phyloP scores from a whole-genome alignment of 495 filamentous ascomycete genomes.

The Halenospora varia region DNA sequence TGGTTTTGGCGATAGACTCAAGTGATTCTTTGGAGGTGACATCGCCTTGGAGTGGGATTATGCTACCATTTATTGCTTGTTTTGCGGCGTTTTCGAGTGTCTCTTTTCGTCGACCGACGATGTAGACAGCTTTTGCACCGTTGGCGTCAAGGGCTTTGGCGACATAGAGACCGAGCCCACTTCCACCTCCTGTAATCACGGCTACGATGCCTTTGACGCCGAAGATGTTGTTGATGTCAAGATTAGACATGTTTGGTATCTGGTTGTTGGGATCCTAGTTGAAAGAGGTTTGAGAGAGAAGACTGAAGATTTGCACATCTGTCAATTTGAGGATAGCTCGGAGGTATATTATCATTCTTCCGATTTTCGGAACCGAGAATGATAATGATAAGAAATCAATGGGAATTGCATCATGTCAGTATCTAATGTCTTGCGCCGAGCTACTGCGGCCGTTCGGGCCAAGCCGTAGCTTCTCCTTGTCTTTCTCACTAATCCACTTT shows the following conservation, averaged over 20 bases:
- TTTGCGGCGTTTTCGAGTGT: conserved; percentile 40
- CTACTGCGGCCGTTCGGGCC: no score
- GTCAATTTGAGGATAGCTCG: no score
- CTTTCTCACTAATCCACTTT: no score
- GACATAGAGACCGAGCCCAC: conserved; percentile 32
- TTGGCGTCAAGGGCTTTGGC: conserved; percentile 54
- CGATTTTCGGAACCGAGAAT: no score
- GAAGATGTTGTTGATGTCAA: conserved; percentile 42
- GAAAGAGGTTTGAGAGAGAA: no score
- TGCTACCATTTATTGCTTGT: conserved; percentile 27
- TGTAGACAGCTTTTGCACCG: conserved; percentile 62
- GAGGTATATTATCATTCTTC: no score
- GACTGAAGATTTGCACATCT: no score
- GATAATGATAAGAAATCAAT: no score
- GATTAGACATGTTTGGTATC: conserved; percentile 9
- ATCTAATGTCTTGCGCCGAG: no score
- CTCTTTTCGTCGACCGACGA: conserved; percentile 54
- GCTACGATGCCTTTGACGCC: conserved; percentile 54
- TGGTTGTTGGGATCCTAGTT: no score
- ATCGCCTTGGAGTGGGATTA: conserved; percentile 58
- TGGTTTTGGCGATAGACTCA: conserved; percentile 40
- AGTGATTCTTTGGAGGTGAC: conserved; percentile 61
- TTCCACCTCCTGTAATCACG: conserved; percentile 57
- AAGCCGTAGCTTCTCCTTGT: no score
- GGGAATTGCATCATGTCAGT: no score